A percentile compares a stretch with the other conserved stretches of the same genome.
Conservation (phyloP, 2,329 filamentous ascomycete species). For the Chaetomium sp. region DNA sequence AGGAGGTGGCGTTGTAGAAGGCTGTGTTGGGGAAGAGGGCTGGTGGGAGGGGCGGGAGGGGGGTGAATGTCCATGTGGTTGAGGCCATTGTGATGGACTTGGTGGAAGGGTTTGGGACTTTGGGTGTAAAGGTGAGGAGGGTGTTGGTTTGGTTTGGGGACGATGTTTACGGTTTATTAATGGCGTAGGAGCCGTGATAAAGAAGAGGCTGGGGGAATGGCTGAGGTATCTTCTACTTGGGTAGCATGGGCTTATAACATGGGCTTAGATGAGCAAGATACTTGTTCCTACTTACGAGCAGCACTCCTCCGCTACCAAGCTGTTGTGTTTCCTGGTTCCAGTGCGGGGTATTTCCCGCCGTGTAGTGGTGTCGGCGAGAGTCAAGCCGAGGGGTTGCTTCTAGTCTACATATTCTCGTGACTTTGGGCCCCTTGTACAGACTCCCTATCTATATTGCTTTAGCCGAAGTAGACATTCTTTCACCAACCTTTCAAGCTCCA, state of each 20-base stretch:
- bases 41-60: conserved; percentile 24
- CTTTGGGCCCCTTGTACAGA: too few species aligned
- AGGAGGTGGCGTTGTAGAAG: conserved; percentile 28
- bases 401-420: too few species aligned
- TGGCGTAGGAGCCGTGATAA: background rate
- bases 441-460: too few species aligned
- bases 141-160: background rate
- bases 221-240: background rate
- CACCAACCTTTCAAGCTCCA: too few species aligned
- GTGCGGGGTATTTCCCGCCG: background rate
- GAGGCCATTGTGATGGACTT: background rate
- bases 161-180: background rate
- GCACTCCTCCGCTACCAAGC: background rate
- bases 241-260: background rate
- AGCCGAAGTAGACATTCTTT: too few species aligned
- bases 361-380: too few species aligned
- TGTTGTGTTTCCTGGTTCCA: background rate
- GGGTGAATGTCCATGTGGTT: conserved; percentile 22
- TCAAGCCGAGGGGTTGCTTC: too few species aligned
- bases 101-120: background rate
- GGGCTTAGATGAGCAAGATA: background rate
- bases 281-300: background rate
- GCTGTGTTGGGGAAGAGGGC: conserved; percentile 26
- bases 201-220: background rate
- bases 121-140: background rate